A percentile compares a stretch with the other conserved stretches of the same genome.
Conservation (phyloP, 2,329 filamentous ascomycete species). For the Dendrostoma leiphaemia region DNA sequence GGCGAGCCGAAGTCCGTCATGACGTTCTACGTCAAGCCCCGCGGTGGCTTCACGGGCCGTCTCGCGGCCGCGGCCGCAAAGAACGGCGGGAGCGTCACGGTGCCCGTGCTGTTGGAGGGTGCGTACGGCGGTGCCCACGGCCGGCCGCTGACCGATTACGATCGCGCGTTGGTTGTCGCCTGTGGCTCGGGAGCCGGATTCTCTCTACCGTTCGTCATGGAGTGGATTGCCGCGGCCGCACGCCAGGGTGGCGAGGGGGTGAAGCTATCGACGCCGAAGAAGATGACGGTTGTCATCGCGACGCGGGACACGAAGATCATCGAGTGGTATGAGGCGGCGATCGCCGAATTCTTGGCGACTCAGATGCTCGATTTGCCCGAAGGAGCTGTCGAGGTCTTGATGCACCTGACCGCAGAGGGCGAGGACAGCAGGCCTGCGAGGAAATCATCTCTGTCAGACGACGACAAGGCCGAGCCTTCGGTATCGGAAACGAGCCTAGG, state of each 20-base stretch:
- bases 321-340: slow-evolving; percentile 7
- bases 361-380: slow-evolving; percentile 19
- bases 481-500: neutral
- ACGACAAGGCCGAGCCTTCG: neutral
- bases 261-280: neutral
- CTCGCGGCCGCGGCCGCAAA: neutral
- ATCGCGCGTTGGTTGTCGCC: slow-evolving; percentile 2
- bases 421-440: slow-evolving; percentile 8
- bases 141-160: neutral
- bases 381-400: slow-evolving; percentile 21
- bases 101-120: slow-evolving; percentile 6
- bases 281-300: slow-evolving; percentile 8
- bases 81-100: neutral
- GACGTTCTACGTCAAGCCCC: slow-evolving; percentile 8
- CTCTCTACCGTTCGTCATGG: slow-evolving; percentile 8
- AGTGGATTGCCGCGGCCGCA: neutral
- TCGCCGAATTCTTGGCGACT: slow-evolving; percentile 22
- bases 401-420: slow-evolving; percentile 23
- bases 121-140: slow-evolving; percentile 7
- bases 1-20: slow-evolving; percentile 1
- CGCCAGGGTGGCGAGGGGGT: neutral
- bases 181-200: slow-evolving; percentile 9
- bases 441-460: neutral
- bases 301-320: slow-evolving; percentile 13
- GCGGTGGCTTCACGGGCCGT: slow-evolving; percentile 8